Evolutionary conservation across 1,284 basidiomycete species (phyloP).

Genomic region (Wolfiporia cocos): DNA sequence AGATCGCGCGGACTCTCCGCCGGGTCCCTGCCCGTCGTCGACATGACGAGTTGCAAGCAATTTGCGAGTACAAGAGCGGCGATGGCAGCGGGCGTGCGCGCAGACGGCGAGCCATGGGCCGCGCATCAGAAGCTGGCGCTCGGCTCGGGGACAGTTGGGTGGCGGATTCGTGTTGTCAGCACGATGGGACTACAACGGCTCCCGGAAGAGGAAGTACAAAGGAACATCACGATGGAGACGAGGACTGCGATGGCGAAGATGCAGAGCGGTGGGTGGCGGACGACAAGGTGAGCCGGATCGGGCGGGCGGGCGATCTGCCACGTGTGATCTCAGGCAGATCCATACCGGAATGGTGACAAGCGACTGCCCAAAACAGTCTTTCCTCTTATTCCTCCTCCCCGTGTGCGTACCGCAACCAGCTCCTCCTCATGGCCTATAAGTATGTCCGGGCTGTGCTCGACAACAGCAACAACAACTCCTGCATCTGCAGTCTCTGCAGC

Average conservation of each 20-base stretch:
- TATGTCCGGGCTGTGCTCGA: slow-evolving; percentile 4
- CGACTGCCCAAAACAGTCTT: slow-evolving; percentile 21
- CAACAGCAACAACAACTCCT: slow-evolving; percentile 1
- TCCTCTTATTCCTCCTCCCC: slow-evolving; percentile 26
- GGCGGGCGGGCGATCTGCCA: slow-evolving; percentile 9
- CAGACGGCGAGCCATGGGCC: no score
- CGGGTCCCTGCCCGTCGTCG: no score
- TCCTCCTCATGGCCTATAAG: slow-evolving; percentile 18
- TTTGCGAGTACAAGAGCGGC: no score
- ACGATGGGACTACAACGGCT: no score
- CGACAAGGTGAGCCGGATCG: slow-evolving; percentile 14
- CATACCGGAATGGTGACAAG: slow-evolving; percentile 20
- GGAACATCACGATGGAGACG: slow-evolving; percentile 1
- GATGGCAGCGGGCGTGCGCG: no score
- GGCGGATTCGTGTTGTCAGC: no score
- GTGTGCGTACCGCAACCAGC: slow-evolving; percentile 14
- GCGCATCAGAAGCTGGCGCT: no score
- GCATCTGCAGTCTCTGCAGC: neutral
- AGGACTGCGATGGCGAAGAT: neutral
- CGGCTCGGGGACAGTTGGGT: no score
- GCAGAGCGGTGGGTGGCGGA: neutral
- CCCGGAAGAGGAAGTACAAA: slow-evolving; percentile 1
- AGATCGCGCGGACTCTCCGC: no score
- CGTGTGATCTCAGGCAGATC: slow-evolving; percentile 3
- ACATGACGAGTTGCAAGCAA: no score